Conservation (phyloP, 495 filamentous ascomycete species). For the Aeminium ludgeri region DNA sequence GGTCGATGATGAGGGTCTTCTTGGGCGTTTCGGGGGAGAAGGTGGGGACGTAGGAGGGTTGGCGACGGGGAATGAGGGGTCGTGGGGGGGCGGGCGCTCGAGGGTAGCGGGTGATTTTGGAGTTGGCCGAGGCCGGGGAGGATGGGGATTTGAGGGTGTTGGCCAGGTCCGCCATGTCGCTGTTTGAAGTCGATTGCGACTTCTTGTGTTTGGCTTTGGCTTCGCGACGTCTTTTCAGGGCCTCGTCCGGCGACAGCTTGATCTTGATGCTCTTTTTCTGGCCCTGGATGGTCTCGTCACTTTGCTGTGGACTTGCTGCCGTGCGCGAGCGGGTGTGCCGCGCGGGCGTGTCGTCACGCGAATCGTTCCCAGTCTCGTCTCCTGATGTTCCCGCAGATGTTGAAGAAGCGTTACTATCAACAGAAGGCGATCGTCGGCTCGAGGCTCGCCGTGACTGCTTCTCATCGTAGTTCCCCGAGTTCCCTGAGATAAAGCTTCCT, state of each 20-base stretch:
- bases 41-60: constrained; percentile 56
- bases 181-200: constrained; percentile 1
- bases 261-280: constrained; percentile 76
- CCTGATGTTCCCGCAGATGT: constrained; percentile 27
- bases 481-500: too few species aligned
- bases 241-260: constrained; percentile 64
- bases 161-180: constrained; percentile 26
- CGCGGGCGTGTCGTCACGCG: constrained; percentile 22
- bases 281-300: constrained; percentile 46
- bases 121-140: constrained; percentile 47
- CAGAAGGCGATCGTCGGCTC: constrained; percentile 17
- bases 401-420: constrained; percentile 11
- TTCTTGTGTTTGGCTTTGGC: constrained; percentile 24
- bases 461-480: constrained; percentile 6
- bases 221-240: constrained; percentile 41
- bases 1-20: constrained; percentile 88
- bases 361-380: constrained; percentile 20
- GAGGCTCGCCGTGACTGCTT: constrained; percentile 12
- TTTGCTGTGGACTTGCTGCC: constrained; percentile 22
- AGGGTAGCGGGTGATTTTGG: constrained; percentile 65
- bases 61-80: constrained; percentile 68
- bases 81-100: constrained; percentile 74
- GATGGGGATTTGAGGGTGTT: constrained; percentile 71
- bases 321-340: constrained; percentile 39
- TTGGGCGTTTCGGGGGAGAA: constrained; percentile 33